Percentiles rank a stretch among this genome's conserved stretches.
Evolutionary conservation across 352 stramenopile genomes (phyloP).

Genomic region (Phytophthora citricola): DNA sequence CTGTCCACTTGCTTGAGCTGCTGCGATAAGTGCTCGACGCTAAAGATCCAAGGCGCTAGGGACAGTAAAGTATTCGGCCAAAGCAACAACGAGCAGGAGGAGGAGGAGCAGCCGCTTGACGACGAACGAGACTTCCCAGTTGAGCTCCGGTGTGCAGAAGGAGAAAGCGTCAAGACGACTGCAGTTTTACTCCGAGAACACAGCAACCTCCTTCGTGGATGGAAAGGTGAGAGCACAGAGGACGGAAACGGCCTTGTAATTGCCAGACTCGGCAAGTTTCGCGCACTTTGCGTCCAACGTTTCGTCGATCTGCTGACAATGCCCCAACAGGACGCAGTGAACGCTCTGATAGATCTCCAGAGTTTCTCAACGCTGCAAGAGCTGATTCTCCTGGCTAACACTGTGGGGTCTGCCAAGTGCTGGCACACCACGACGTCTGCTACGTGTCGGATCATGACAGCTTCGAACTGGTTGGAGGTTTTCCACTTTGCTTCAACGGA

Average conservation of each 20-base stretch:
- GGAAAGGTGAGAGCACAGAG: neutral
- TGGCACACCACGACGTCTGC: slow-evolving; percentile 50
- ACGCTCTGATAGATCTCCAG: slow-evolving; percentile 12
- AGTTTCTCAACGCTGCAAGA: slow-evolving; percentile 18
- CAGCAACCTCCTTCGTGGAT: slow-evolving; percentile 26
- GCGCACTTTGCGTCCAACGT: slow-evolving; percentile 13
- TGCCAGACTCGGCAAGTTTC: slow-evolving; percentile 8
- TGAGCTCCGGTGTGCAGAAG: slow-evolving; percentile 24
- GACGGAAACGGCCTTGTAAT: slow-evolving; percentile 1
- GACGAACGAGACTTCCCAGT: slow-evolving; percentile 19
- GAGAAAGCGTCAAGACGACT: slow-evolving; percentile 15
- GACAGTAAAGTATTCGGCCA: slow-evolving; percentile 4
- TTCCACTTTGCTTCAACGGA: slow-evolving; percentile 35
- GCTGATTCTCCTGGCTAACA: slow-evolving; percentile 33
- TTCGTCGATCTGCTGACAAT: slow-evolving; percentile 24
- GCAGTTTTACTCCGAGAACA: slow-evolving; percentile 19
- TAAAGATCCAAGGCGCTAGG: slow-evolving; percentile 42
- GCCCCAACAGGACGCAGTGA: slow-evolving; percentile 22
- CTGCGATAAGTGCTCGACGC: slow-evolving; percentile 45
- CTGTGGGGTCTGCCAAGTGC: slow-evolving; percentile 25
- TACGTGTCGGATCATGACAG: slow-evolving; percentile 37
- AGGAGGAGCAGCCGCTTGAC: slow-evolving; percentile 2
- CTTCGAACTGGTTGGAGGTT: slow-evolving; percentile 32
- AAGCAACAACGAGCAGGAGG: slow-evolving; percentile 8
- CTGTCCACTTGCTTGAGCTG: slow-evolving; percentile 32